Conservation (phyloP, 371 early-diverging fungal species). For the Mortierella polycephala region DNA sequence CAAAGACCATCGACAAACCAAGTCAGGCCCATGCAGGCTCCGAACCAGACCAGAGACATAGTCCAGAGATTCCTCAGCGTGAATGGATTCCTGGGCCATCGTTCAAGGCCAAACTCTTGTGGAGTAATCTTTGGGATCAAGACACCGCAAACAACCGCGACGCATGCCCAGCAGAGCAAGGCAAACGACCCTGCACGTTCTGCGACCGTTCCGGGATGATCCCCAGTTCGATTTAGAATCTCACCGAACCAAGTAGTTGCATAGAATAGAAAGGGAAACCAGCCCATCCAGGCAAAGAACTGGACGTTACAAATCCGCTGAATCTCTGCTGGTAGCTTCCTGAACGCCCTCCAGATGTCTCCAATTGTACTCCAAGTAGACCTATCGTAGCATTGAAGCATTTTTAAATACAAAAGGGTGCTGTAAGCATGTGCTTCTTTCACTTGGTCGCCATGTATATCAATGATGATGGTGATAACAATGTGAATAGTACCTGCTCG, state of each 20-base stretch:
- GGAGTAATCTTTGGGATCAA: slow-evolving; percentile 63
- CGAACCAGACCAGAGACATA: slow-evolving; percentile 66
- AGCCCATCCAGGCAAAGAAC: slow-evolving; percentile 86
- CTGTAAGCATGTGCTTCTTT: background rate
- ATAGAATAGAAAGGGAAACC: slow-evolving; percentile 80
- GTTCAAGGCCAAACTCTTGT: slow-evolving; percentile 42
- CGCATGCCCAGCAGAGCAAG: slow-evolving; percentile 71
- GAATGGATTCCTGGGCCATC: slow-evolving; percentile 45
- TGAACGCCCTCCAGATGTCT: slow-evolving; percentile 65
- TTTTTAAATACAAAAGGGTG: background rate
- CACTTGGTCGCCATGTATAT: background rate
- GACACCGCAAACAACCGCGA: slow-evolving; percentile 70
- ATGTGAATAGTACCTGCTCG: slow-evolving; percentile 18
- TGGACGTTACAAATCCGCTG: slow-evolving; percentile 78
- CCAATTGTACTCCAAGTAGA: slow-evolving; percentile 60
- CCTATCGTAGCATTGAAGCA: slow-evolving; percentile 26
- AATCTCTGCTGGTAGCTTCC: slow-evolving; percentile 66
- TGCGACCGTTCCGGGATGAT: slow-evolving; percentile 58
- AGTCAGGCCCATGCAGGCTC: slow-evolving; percentile 64
- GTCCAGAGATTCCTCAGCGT: slow-evolving; percentile 70
- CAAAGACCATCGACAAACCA: slow-evolving; percentile 62
- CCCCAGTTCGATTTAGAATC: slow-evolving; percentile 60
- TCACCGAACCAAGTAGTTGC: slow-evolving; percentile 71
- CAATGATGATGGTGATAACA: background rate
- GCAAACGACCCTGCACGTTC: slow-evolving; percentile 81